phyloP scores from a whole-genome alignment of 768 basidiomycete species.

The Amanita inopinata region DNA sequence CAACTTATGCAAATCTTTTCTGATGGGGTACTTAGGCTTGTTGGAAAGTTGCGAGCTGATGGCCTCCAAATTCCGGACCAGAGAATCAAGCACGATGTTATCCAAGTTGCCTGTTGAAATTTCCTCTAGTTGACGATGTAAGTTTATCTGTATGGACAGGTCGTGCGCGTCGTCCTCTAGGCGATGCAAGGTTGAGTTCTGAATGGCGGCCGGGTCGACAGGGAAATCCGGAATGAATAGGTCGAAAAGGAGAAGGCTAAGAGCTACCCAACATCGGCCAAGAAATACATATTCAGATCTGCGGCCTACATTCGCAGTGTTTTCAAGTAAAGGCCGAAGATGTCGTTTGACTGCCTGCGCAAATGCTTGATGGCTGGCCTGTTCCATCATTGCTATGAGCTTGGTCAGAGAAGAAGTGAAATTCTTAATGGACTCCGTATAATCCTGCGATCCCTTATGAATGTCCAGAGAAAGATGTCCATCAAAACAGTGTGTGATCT shows the following conservation, averaged over 20 bases:
- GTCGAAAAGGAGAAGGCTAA: slow-evolving; percentile 50
- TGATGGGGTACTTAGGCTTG: slow-evolving; percentile 21
- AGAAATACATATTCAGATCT: slow-evolving; percentile 13
- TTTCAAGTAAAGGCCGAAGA: slow-evolving; percentile 17
- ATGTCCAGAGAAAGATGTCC: not conserved
- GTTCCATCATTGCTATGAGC: slow-evolving; percentile 20
- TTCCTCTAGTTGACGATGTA: slow-evolving; percentile 48
- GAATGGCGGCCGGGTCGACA: slow-evolving; percentile 74
- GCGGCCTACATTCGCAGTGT: not conserved
- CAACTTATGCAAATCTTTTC: slow-evolving; percentile 37
- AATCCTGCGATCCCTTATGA: no score
- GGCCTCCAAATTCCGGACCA: slow-evolving; percentile 28
- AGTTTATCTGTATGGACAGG: slow-evolving; percentile 36
- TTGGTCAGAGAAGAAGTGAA: slow-evolving; percentile 2
- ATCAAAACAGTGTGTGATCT: not conserved
- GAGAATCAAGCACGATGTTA: slow-evolving; percentile 38
- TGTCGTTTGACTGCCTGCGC: slow-evolving; percentile 22
- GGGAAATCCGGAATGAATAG: slow-evolving; percentile 79
- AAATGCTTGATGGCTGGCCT: slow-evolving; percentile 25
- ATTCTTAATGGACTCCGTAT: not conserved
- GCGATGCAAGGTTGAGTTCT: slow-evolving; percentile 35
- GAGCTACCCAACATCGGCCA: slow-evolving; percentile 45
- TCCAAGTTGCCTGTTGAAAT: slow-evolving; percentile 43
- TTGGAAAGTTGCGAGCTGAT: slow-evolving; percentile 19
- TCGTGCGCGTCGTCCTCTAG: slow-evolving; percentile 29